Evolutionary conservation across 1,284 basidiomycete genomes (phyloP).

Genomic region (Tremellales sp.): DNA sequence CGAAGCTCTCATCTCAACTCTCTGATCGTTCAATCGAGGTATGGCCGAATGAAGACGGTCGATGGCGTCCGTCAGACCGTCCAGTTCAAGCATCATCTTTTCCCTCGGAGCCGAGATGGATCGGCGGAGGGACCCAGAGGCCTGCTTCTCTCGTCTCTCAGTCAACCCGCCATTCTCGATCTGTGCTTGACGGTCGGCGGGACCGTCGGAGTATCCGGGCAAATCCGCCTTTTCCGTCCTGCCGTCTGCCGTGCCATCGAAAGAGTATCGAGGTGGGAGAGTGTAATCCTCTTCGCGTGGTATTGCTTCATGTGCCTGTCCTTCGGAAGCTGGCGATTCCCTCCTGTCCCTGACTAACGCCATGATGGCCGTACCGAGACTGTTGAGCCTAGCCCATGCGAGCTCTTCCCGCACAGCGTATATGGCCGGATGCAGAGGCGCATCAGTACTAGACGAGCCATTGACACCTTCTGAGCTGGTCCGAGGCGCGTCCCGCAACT

Average conservation of each 20-base stretch:
- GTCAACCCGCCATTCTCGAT: background rate
- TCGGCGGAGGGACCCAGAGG: background rate
- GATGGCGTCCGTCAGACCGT: conserved; percentile 75
- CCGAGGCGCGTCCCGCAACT: conserved; percentile 3
- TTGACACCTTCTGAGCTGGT: background rate
- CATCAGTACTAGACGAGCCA: background rate
- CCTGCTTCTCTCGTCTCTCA: background rate
- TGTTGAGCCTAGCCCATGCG: conserved; percentile 32
- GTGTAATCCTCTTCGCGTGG: background rate
- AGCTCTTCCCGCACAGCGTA: conserved; percentile 26
- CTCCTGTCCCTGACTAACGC: conserved; percentile 15
- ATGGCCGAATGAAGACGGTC: conserved; percentile 75
- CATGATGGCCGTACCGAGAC: conserved; percentile 20
- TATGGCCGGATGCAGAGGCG: conserved; percentile 21
- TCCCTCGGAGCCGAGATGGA: conserved; percentile 8
- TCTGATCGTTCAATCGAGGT: conserved; percentile 79
- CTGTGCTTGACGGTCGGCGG: background rate
- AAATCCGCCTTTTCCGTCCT: background rate
- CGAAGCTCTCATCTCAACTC: conserved; percentile 70
- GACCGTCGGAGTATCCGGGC: background rate
- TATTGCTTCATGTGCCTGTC: background rate
- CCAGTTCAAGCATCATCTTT: conserved; percentile 58
- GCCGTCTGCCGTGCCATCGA: background rate
- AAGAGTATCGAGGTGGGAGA: conserved; percentile 10
- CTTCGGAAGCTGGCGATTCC: background rate